phyloP scores from a whole-genome alignment of 2,329 filamentous ascomycete species.

The Xylariaceae sp. region DNA sequence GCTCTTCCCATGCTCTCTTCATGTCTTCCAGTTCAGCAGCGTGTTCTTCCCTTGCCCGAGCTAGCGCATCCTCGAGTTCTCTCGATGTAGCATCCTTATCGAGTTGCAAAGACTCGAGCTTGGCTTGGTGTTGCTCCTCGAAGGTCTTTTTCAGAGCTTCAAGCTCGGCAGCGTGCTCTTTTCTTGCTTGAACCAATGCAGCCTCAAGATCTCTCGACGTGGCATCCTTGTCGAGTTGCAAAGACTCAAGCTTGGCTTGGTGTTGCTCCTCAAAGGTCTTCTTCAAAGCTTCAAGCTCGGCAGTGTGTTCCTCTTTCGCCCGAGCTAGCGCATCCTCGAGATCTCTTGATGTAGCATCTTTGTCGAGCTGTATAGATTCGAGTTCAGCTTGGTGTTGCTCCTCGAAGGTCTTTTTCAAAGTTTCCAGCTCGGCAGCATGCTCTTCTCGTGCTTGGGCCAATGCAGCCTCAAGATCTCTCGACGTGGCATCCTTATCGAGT shows the following conservation, averaged over 20 bases:
- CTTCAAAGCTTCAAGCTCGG: constrained; percentile 36
- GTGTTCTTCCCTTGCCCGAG: not conserved
- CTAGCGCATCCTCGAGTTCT: not conserved
- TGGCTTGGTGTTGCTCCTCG: constrained; percentile 13
- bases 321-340: not conserved
- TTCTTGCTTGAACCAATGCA: not conserved
- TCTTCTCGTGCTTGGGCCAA: not conserved
- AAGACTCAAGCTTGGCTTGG: constrained; percentile 41
- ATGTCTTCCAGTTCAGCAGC: constrained; percentile 32
- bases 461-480: not conserved
- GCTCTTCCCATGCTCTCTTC: constrained; percentile 42
- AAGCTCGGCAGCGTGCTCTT: not conserved
- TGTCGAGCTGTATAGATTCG: constrained; percentile 35
- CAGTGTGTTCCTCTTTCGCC: not conserved
- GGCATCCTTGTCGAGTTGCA: constrained; percentile 34
- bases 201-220: not conserved
- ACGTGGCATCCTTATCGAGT: not conserved
- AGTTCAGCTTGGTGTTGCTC: constrained; percentile 34
- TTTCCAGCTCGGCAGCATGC: not conserved
- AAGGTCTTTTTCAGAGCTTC: not conserved
- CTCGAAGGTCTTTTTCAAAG: not conserved
- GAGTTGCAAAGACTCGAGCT: constrained; percentile 42
- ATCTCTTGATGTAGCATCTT: not conserved
- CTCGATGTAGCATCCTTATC: not conserved
- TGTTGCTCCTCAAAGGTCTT: constrained; percentile 47